Evolutionary conservation across 352 stramenopile species (phyloP).

Genomic region (Globisporangium nodosum): DNA sequence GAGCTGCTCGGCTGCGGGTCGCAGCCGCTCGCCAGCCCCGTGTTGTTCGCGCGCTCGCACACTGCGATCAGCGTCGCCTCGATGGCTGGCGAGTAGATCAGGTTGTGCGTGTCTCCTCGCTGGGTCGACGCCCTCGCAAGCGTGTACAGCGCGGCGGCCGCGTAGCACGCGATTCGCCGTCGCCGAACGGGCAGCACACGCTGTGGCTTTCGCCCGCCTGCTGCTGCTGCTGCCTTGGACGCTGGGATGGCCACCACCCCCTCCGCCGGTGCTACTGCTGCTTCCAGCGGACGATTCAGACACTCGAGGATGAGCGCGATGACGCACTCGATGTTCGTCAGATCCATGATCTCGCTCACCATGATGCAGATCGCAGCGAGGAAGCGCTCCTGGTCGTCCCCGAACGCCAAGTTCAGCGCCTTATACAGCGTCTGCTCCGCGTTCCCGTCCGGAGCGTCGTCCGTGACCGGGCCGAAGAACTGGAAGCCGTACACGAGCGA

Average conservation of each 20-base stretch:
- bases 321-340: conserved; percentile 52
- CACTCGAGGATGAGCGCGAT: conserved; percentile 46
- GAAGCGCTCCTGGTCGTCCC: conserved; percentile 64
- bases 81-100: conserved; percentile 35
- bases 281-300: conserved; percentile 15
- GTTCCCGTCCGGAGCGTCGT: conserved; percentile 1
- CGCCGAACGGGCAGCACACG: conserved; percentile 25
- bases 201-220: not conserved
- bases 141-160: conserved; percentile 42
- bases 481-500: conserved; percentile 51
- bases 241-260: not conserved
- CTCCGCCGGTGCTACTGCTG: not conserved
- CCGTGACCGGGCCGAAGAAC: conserved; percentile 22
- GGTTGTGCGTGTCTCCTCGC: conserved; percentile 40
- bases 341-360: conserved; percentile 54
- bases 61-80: conserved; percentile 44
- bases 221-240: conserved; percentile 6
- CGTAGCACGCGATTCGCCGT: conserved; percentile 39
- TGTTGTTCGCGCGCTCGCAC: conserved; percentile 26
- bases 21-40: conserved; percentile 2
- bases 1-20: conserved; percentile 1
- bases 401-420: conserved; percentile 37
- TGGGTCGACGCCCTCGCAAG: conserved; percentile 49
- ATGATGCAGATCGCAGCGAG: conserved; percentile 61
- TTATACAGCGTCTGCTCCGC: conserved; percentile 16